A percentile compares a stretch with the other conserved stretches of the same genome.
Evolutionary conservation across 257 asterid species (phyloP).

Genomic region (Solanum sejunctum): DNA sequence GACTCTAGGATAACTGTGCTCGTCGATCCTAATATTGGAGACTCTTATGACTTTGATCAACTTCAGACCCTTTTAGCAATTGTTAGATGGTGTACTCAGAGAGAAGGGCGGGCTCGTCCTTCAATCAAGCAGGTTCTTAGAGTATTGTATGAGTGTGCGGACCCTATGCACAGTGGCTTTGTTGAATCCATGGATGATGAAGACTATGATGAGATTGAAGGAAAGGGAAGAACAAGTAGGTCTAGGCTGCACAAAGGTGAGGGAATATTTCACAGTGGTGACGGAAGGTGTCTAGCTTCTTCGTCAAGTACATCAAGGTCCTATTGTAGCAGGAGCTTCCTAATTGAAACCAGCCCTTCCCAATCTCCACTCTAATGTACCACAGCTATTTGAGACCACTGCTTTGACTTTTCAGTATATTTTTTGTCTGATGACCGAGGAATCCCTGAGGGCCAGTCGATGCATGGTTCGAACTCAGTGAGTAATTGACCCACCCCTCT

Average conservation of each 20-base stretch:
- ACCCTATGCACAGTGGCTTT: constrained; percentile 60
- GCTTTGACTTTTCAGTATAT: neutral
- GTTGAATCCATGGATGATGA: constrained; percentile 69
- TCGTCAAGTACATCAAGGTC: constrained; percentile 89
- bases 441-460: neutral
- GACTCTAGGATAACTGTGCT: constrained; percentile 54
- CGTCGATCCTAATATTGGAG: constrained; percentile 56
- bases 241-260: constrained; percentile 26
- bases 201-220: constrained; percentile 28
- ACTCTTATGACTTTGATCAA: constrained; percentile 61
- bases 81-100: constrained; percentile 70
- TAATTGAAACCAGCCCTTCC: constrained; percentile 62
- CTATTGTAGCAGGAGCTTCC: constrained; percentile 68
- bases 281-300: constrained; percentile 60
- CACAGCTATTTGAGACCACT: constrained; percentile 22
- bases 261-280: constrained; percentile 39
- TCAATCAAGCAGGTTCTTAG: constrained; percentile 84
- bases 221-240: constrained; percentile 46
- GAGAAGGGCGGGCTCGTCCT: constrained; percentile 74
- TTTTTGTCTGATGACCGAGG: neutral
- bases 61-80: constrained; percentile 46
- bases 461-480: neutral
- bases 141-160: constrained; percentile 67
- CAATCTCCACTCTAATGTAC: constrained; percentile 44
- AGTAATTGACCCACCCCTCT: neutral